phyloP scores from a whole-genome alignment of 495 filamentous ascomycete species.

The Patellaria atrata region DNA sequence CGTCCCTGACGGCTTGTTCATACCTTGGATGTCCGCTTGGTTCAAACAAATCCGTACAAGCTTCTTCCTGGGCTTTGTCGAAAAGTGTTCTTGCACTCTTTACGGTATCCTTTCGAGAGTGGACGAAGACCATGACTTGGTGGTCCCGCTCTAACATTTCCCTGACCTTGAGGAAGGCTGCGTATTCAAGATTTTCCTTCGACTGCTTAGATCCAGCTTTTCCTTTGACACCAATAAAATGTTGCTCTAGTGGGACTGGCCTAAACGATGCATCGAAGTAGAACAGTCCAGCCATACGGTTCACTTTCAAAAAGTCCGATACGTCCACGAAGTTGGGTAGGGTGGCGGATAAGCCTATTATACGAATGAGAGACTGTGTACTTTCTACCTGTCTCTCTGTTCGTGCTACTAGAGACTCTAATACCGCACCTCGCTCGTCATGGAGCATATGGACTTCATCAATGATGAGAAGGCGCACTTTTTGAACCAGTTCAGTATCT shows the following conservation, averaged over 20 bases:
- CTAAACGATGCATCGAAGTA: slow-evolving; percentile 95
- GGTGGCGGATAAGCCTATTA: slow-evolving; percentile 88
- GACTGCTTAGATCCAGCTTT: slow-evolving; percentile 66
- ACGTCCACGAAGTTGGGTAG: slow-evolving; percentile 95
- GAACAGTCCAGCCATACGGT: slow-evolving; percentile 82
- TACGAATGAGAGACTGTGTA: slow-evolving; percentile 90
- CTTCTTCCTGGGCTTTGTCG: slow-evolving; percentile 71
- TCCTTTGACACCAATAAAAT: slow-evolving; percentile 91
- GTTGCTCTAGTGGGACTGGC: slow-evolving; percentile 91
- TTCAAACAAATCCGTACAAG: slow-evolving; percentile 67
- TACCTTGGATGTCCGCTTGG: slow-evolving; percentile 55
- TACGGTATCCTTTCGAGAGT: slow-evolving; percentile 88
- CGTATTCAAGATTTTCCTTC: slow-evolving; percentile 73
- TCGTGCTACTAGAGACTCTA: slow-evolving; percentile 87
- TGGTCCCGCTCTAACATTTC: slow-evolving; percentile 79
- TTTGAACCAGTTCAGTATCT: slow-evolving; percentile 94
- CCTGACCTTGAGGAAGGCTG: slow-evolving; percentile 85
- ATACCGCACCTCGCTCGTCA: slow-evolving; percentile 87
- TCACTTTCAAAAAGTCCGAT: slow-evolving; percentile 90
- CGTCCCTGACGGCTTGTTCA: slow-evolving; percentile 58
- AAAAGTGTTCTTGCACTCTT: slow-evolving; percentile 72
- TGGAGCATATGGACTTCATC: slow-evolving; percentile 99
- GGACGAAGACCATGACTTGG: slow-evolving; percentile 98
- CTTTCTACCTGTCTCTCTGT: slow-evolving; percentile 96
- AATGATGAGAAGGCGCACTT: slow-evolving; percentile 90